Percentiles rank a stretch among this genome's conserved stretches.
Evolutionary conservation across 768 basidiomycete genomes (phyloP).

Genomic region (Phylloporus sp.): DNA sequence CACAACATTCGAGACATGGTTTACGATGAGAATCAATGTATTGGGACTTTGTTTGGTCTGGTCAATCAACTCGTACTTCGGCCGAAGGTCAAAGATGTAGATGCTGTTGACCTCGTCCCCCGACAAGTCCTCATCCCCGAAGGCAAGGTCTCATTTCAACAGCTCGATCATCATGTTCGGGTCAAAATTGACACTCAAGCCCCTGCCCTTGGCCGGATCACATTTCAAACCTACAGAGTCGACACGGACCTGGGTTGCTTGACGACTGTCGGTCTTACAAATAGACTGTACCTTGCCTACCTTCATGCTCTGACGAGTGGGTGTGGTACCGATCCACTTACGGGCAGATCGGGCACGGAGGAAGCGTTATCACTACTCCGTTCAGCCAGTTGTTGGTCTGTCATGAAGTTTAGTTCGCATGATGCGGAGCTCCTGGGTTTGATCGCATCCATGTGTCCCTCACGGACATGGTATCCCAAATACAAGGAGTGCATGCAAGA

Average conservation of each 20-base stretch:
- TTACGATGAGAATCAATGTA: slow-evolving; percentile 36
- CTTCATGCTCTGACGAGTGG: slow-evolving; percentile 43
- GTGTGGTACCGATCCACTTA: slow-evolving; percentile 41
- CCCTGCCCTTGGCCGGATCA: background rate
- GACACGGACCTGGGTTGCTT: slow-evolving; percentile 30
- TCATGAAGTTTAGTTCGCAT: slow-evolving; percentile 28
- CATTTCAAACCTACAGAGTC: slow-evolving; percentile 28
- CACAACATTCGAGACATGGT: slow-evolving; percentile 37
- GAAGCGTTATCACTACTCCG: slow-evolving; percentile 38
- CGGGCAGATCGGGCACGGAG: slow-evolving; percentile 40
- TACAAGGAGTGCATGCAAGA: slow-evolving; percentile 38
- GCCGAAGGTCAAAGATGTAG: slow-evolving; percentile 5
- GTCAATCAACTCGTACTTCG: slow-evolving; percentile 37
- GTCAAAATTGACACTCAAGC: slow-evolving; percentile 3
- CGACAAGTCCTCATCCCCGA: slow-evolving; percentile 36
- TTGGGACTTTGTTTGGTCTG: slow-evolving; percentile 44
- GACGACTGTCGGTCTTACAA: slow-evolving; percentile 18
- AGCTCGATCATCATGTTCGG: slow-evolving; percentile 7
- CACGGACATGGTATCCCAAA: slow-evolving; percentile 7
- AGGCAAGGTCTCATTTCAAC: slow-evolving; percentile 17
- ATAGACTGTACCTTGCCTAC: slow-evolving; percentile 35
- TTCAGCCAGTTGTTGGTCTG: slow-evolving; percentile 37
- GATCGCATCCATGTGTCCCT: slow-evolving; percentile 34
- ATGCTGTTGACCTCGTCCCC: background rate
- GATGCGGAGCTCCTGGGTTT: slow-evolving; percentile 30